Conservation (phyloP, 140 eudicot species). For the Cichorium intybus region DNA sequence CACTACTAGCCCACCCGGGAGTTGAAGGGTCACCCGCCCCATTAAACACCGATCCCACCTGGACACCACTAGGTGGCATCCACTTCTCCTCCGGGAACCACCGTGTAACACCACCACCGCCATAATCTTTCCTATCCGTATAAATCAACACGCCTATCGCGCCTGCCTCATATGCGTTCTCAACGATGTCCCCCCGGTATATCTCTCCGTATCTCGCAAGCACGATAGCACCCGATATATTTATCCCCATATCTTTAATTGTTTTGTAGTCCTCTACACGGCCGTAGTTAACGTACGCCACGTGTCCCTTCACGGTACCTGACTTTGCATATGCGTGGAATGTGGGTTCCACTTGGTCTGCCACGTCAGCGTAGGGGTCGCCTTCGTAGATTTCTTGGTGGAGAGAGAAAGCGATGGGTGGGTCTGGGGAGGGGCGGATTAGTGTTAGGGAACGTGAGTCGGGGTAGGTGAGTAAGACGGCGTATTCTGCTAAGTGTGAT, state of each 20-base stretch:
- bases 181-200: conserved; percentile 73
- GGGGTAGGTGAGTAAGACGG: conserved; percentile 60
- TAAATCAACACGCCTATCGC: conserved; percentile 63
- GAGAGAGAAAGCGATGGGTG: conserved; percentile 40
- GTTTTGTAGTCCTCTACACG: conserved; percentile 60
- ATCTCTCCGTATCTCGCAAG: conserved; percentile 71
- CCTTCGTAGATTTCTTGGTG: conserved; percentile 50
- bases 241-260: conserved; percentile 37
- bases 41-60: conserved; percentile 72
- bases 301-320: conserved; percentile 49
- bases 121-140: conserved; percentile 72
- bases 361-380: conserved; percentile 66
- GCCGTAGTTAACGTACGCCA: conserved; percentile 79
- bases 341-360: conserved; percentile 53
- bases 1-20: conserved; percentile 79
- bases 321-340: conserved; percentile 81
- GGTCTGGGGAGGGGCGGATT: conserved; percentile 31
- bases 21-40: conserved; percentile 86
- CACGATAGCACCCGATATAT: conserved; percentile 47
- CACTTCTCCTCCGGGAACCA: conserved; percentile 81
- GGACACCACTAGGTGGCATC: conserved; percentile 95
- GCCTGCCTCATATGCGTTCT: conserved; percentile 61
- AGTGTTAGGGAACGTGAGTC: conserved; percentile 50
- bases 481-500: conserved; percentile 52
- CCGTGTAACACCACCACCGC: conserved; percentile 44